phyloP scores from a whole-genome alignment of 2,329 filamentous ascomycete species.

The Fusarium tricinctum region DNA sequence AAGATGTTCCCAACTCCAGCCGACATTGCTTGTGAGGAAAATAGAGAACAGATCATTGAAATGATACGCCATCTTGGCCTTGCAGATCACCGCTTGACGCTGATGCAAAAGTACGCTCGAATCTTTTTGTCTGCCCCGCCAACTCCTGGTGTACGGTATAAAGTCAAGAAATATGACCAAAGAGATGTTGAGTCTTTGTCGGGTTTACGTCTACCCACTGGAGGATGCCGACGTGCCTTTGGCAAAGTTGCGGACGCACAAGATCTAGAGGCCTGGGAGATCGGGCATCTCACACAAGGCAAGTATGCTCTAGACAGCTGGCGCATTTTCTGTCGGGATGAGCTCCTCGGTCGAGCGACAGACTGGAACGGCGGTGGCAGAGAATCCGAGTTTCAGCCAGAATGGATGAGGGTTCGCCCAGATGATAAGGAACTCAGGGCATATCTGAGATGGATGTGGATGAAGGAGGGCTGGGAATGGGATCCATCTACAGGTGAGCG shows the following conservation, averaged over 20 bases:
- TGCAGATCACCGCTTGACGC: constrained; percentile 74
- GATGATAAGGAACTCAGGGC: constrained; percentile 90
- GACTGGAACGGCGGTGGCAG: constrained; percentile 75
- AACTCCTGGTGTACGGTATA: constrained; percentile 66
- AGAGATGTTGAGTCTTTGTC: constrained; percentile 50
- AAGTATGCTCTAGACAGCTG: constrained; percentile 90
- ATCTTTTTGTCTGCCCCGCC: constrained; percentile 77
- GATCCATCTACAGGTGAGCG: constrained; percentile 78
- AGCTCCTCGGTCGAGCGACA: constrained; percentile 73
- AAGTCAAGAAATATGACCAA: constrained; percentile 63
- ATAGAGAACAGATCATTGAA: constrained; percentile 64
- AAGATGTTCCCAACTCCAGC: constrained; percentile 75
- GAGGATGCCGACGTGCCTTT: background rate
- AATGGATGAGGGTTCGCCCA: constrained; percentile 90
- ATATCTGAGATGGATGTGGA: constrained; percentile 92
- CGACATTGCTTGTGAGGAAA: constrained; percentile 69
- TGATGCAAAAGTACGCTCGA: constrained; percentile 78
- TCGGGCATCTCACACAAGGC: constrained; percentile 86
- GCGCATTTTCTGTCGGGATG: constrained; percentile 92
- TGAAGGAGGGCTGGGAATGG: constrained; percentile 88
- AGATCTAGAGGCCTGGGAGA: constrained; percentile 76
- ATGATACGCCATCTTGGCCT: constrained; percentile 81
- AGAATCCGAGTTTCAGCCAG: constrained; percentile 76
- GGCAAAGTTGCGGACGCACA: constrained; percentile 15
- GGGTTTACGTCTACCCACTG: constrained; percentile 1